These are phyloP conservation scores for Fusarium coffeatum DNA, from an alignment of 2,329 filamentous ascomycete species.

Conservation along the genomic window DNA sequence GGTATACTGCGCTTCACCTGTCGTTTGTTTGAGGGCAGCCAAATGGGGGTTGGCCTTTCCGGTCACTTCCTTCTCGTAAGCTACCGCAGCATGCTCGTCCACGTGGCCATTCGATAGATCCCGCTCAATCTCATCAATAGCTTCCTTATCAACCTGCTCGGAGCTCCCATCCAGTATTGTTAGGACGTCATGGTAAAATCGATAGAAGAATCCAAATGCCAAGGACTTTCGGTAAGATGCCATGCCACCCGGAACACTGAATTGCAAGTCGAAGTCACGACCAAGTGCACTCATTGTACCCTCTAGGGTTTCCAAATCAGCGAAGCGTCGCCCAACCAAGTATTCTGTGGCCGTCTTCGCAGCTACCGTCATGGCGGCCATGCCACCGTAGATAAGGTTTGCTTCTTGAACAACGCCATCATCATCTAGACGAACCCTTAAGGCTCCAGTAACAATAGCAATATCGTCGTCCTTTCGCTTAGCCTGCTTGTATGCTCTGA, in stretches of 20 bases:
- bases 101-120: constrained; percentile 83
- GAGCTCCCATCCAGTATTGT: constrained; percentile 65
- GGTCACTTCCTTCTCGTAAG: constrained; percentile 84
- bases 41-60: constrained; percentile 90
- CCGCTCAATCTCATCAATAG: constrained; percentile 85
- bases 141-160: constrained; percentile 73
- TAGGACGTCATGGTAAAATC: constrained; percentile 93
- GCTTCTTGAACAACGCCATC: constrained; percentile 77
- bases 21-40: constrained; percentile 91
- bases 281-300: constrained; percentile 91
- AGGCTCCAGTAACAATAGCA: constrained; percentile 91
- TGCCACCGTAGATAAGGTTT: constrained; percentile 91
- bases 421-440: constrained; percentile 78
- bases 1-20: constrained; percentile 94
- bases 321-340: constrained; percentile 81
- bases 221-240: constrained; percentile 93
- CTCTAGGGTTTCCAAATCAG: constrained; percentile 85
- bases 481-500: constrained; percentile 93
- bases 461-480: constrained; percentile 99
- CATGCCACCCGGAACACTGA: constrained; percentile 96
- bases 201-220: constrained; percentile 94
- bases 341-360: constrained; percentile 82
- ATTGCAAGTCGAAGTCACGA: constrained; percentile 86
- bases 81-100: constrained; percentile 78
- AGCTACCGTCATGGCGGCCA: constrained; percentile 91